phyloP scores from a whole-genome alignment of 2,329 filamentous ascomycete species.

The Fusarium albosuccineum region DNA sequence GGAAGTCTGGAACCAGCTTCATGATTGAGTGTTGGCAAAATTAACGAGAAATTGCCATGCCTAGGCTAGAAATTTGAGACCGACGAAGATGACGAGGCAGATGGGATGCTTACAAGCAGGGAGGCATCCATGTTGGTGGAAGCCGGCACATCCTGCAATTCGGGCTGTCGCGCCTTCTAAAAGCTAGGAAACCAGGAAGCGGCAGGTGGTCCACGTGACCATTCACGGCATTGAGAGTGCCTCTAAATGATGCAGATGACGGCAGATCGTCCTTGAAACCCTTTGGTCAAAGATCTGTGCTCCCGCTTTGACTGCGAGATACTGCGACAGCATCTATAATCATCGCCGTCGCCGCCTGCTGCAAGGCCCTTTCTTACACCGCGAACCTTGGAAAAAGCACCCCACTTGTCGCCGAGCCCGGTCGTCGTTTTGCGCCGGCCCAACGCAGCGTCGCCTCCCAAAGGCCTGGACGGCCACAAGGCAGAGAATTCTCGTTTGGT shows the following conservation, averaged over 20 bases:
- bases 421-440: constrained; percentile 28
- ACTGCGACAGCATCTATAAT: background rate
- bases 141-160: constrained; percentile 6
- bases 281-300: background rate
- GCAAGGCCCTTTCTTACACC: constrained; percentile 24
- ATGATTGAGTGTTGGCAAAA: constrained; percentile 2
- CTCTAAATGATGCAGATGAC: background rate
- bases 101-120: background rate
- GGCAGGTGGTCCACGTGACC: constrained; percentile 33
- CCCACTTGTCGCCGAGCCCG: constrained; percentile 31
- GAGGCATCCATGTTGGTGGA: constrained; percentile 12
- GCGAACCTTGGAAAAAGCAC: constrained; percentile 16
- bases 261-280: constrained; percentile 7
- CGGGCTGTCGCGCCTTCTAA: constrained; percentile 20
- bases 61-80: background rate
- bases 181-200: background rate
- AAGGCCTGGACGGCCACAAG: constrained; percentile 26
- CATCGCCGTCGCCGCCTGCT: background rate
- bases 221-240: background rate
- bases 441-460: constrained; percentile 33
- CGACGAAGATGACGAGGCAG: constrained; percentile 5
- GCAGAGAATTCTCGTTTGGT: constrained; percentile 28
- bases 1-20: background rate
- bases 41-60: background rate
- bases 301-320: background rate